A percentile compares a stretch with the other conserved stretches of the same genome.
phyloP scores from a whole-genome alignment of 2,329 filamentous ascomycete species.

The Cytospora schulzeri region DNA sequence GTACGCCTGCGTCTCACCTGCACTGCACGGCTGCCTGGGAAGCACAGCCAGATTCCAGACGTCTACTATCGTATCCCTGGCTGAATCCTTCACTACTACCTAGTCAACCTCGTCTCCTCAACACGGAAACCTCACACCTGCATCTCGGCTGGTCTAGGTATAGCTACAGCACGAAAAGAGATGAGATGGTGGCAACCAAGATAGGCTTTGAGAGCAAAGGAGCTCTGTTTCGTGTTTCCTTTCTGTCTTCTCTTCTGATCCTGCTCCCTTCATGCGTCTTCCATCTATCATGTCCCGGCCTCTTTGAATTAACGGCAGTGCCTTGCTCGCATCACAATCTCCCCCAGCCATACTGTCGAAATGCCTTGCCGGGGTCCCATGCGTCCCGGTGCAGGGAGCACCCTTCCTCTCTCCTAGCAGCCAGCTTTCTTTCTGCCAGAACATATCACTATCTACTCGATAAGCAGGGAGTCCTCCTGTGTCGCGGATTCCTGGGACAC shows the following conservation, averaged over 20 bases:
- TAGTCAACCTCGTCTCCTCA: neutral
- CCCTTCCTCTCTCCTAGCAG: constrained; percentile 12
- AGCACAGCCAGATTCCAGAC: neutral
- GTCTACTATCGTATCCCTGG: neutral
- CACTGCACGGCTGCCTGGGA: neutral
- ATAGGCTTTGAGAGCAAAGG: neutral
- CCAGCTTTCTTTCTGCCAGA: constrained; percentile 15
- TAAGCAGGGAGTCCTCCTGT: constrained; percentile 27
- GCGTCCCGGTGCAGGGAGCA: neutral
- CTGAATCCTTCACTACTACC: neutral
- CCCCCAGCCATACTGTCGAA: constrained; percentile 14
- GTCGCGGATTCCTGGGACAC: constrained; percentile 19
- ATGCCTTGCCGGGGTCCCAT: constrained; percentile 22
- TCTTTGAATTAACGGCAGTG: neutral
- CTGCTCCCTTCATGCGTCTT: neutral
- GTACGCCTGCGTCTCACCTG: neutral
- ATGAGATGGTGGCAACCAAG: neutral
- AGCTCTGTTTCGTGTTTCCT: neutral
- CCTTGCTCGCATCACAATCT: constrained; percentile 4
- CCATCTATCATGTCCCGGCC: neutral
- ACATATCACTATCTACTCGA: constrained; percentile 8
- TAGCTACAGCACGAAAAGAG: neutral
- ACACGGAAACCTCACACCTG: neutral
- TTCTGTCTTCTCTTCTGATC: neutral
- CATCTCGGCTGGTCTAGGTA: neutral